These are phyloP conservation scores for Neospora caninum DNA, from an alignment of 169 alveolate genomes.

Conservation along the genomic window DNA sequence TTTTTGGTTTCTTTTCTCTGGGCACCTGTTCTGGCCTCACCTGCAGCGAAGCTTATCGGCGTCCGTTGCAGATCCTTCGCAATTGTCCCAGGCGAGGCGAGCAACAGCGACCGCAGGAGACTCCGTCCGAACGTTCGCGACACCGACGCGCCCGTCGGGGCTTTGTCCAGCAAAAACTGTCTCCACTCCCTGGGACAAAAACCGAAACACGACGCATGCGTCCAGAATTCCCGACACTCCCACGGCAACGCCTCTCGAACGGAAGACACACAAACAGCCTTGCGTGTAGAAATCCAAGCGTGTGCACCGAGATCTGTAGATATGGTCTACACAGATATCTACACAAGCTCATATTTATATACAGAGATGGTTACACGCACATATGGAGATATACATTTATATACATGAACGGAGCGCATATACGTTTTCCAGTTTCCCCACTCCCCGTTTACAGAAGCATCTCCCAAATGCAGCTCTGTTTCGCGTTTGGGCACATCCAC, in stretches of 20 bases:
- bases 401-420: too few species aligned
- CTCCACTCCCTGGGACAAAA: conserved; percentile 40
- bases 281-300: too few species aligned
- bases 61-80: not conserved
- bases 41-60: conserved; percentile 25
- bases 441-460: too few species aligned
- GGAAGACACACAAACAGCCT: too few species aligned
- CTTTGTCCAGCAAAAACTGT: conserved; percentile 13
- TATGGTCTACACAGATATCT: not conserved
- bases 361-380: not conserved
- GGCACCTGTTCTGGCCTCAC: not conserved
- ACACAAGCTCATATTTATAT: not conserved
- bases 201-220: not conserved
- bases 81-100: not conserved
- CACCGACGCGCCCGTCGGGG: conserved; percentile 53
- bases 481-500: too few species aligned
- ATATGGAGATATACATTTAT: not conserved
- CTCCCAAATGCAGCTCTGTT: too few species aligned
- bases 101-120: conserved; percentile 44
- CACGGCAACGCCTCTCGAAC: too few species aligned
- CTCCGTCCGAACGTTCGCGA: conserved; percentile 37
- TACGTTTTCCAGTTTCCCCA: too few species aligned
- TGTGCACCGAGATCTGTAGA: too few species aligned
- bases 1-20: not conserved
- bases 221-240: too few species aligned